phyloP scores from a whole-genome alignment of 2,329 filamentous ascomycete genomes.

The Penicillium sp. region DNA sequence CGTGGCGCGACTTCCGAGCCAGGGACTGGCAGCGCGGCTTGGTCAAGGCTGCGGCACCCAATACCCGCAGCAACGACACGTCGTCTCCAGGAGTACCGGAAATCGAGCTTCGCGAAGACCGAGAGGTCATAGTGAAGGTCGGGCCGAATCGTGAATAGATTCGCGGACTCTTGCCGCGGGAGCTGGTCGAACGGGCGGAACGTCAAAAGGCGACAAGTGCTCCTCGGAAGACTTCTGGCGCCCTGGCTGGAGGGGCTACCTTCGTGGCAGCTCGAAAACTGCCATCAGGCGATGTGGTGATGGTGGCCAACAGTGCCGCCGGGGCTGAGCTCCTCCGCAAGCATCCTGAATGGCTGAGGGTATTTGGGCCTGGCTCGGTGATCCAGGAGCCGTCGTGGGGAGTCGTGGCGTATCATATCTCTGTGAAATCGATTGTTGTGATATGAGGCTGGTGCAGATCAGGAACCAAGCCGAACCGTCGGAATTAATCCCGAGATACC shows the following conservation, averaged over 20 bases:
- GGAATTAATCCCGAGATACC: too few relatives aligned
- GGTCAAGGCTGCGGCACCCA: too few relatives aligned
- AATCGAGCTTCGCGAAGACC: conserved; percentile 6
- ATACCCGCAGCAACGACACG: background rate
- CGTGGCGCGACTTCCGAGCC: too few relatives aligned
- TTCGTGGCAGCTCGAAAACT: conserved; percentile 6
- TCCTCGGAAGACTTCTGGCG: conserved; percentile 1
- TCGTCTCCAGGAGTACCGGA: conserved; percentile 1
- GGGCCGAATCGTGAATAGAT: conserved; percentile 4
- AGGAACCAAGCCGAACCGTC: too few relatives aligned
- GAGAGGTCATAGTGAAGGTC: conserved; percentile 5
- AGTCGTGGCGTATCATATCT: conserved; percentile 4
- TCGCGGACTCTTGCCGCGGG: background rate
- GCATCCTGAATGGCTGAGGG: conserved; percentile 2
- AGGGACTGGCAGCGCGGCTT: too few relatives aligned
- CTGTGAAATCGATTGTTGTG: conserved; percentile 4
- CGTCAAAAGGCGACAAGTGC: background rate
- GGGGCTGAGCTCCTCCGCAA: conserved; percentile 5
- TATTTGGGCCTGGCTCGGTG: conserved; percentile 5
- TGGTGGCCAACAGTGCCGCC: conserved; percentile 5
- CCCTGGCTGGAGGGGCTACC: background rate
- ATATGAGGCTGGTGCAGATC: too few relatives aligned
- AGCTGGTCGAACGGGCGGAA: conserved; percentile 3
- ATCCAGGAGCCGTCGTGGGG: conserved; percentile 6
- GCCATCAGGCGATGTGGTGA: conserved; percentile 2